phyloP scores from a whole-genome alignment of 768 basidiomycete genomes.

The Tephrocybe sp. region DNA sequence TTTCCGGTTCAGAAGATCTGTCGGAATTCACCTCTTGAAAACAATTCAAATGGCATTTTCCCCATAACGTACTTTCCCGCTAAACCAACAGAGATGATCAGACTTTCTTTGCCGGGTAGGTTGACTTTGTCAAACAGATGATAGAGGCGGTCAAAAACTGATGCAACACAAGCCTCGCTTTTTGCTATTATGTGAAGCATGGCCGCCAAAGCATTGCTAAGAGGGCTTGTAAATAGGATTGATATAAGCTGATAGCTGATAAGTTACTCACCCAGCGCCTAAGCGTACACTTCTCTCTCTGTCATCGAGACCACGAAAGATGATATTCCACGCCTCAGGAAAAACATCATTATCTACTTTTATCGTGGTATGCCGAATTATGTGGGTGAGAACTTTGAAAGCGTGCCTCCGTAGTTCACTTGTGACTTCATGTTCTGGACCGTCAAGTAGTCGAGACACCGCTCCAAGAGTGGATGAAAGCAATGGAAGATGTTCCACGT shows the following conservation, averaged over 20 bases:
- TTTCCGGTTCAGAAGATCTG: constrained; percentile 47
- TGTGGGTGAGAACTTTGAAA: constrained; percentile 37
- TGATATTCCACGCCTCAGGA: constrained; percentile 32
- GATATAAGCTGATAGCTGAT: neutral
- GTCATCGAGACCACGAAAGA: constrained; percentile 50
- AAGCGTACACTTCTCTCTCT: constrained; percentile 59
- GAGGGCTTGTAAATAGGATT: constrained; percentile 1
- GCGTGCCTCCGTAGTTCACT: constrained; percentile 41
- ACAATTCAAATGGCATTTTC: neutral
- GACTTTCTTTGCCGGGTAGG: constrained; percentile 57
- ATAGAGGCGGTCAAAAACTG: constrained; percentile 45
- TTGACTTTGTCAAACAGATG: constrained; percentile 45
- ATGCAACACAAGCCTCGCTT: constrained; percentile 33
- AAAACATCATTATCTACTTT: constrained; percentile 27
- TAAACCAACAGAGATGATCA: constrained; percentile 56
- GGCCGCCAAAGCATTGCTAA: constrained; percentile 47
- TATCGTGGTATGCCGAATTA: constrained; percentile 42
- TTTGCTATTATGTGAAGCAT: constrained; percentile 37
- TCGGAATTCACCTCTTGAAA: neutral
- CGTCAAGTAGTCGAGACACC: constrained; percentile 42
- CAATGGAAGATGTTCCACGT: constrained; percentile 23
- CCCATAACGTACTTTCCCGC: constrained; percentile 44
- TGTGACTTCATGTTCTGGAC: constrained; percentile 44
- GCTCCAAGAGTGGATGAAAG: constrained; percentile 34
- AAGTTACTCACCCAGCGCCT: constrained; percentile 71